A percentile compares a stretch with the other conserved stretches of the same genome.
phyloP scores from a whole-genome alignment of 148 eudicot species.

The Arctostaphylos glauca region DNA sequence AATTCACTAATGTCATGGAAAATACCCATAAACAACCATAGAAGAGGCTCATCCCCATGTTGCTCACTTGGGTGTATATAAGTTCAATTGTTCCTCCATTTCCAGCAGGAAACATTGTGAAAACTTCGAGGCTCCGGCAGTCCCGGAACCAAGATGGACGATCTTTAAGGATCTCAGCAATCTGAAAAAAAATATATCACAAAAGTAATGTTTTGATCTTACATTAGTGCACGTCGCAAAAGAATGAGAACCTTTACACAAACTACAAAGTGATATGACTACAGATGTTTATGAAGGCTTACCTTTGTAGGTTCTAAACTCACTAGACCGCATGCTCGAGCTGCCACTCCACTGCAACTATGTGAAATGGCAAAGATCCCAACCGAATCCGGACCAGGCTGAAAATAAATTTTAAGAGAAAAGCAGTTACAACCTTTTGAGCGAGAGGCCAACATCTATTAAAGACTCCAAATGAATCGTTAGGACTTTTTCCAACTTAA shows the following conservation, averaged over 20 bases:
- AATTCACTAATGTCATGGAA: not conserved
- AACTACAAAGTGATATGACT: not conserved
- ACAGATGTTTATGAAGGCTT: not conserved
- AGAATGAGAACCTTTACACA: not conserved
- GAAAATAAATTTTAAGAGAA: conserved; percentile 16
- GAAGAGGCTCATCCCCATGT: not conserved
- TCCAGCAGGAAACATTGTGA: conserved; percentile 83
- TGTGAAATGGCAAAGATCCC: conserved; percentile 98
- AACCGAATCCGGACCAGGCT: conserved; percentile 99
- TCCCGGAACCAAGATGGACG: conserved; percentile 97
- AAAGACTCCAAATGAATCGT: not conserved
- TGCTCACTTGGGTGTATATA: conserved; percentile 69
- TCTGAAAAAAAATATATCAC: conserved; percentile 36
- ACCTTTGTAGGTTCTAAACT: conserved; percentile 96
- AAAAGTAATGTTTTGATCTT: not conserved
- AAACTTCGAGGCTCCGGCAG: conserved; percentile 90
- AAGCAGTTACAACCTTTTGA: conserved; percentile 7
- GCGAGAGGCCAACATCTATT: not conserved
- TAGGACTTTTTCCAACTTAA: not conserved
- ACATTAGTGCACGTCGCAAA: not conserved
- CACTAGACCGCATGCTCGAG: conserved; percentile 97
- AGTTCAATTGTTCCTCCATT: conserved; percentile 96
- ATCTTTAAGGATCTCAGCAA: conserved; percentile 96
- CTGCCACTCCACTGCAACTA: conserved; percentile 88
- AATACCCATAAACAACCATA: not conserved